phyloP scores from a whole-genome alignment of 768 basidiomycete species.

The Suillus fuscotomentosus region DNA sequence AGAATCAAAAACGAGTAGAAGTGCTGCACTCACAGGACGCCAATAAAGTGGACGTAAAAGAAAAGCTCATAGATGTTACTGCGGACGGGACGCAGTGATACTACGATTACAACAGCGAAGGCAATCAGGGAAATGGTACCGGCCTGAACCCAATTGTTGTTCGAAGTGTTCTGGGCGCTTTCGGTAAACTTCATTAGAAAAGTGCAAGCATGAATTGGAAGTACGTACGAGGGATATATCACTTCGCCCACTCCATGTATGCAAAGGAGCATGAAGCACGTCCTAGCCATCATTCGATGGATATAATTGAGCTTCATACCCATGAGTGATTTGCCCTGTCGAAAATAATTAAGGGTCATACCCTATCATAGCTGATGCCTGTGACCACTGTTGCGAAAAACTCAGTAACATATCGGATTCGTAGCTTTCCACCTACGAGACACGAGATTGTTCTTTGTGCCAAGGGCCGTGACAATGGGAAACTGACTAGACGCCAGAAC shows the following conservation, averaged over 20 bases:
- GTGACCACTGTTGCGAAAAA: constrained; percentile 22
- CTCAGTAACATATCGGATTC: neutral
- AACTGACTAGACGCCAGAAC: constrained; percentile 36
- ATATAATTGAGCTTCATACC: constrained; percentile 34
- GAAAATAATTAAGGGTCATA: neutral
- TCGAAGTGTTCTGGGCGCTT: neutral
- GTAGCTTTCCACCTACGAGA: constrained; percentile 27
- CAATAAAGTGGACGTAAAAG: constrained; percentile 44
- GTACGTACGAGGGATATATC: constrained; percentile 6
- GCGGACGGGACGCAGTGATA: constrained; percentile 50
- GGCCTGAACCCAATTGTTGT: constrained; percentile 20
- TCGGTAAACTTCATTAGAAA: neutral
- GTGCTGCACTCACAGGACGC: constrained; percentile 36
- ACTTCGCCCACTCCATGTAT: constrained; percentile 38
- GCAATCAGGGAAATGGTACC: constrained; percentile 38
- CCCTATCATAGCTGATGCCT: constrained; percentile 28
- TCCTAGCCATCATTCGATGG: constrained; percentile 51
- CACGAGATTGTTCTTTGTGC: constrained; percentile 50
- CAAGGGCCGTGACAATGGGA: constrained; percentile 43
- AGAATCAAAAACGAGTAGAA: fast-evolving
- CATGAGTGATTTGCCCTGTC: neutral
- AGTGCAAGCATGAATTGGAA: neutral
- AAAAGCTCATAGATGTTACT: constrained; percentile 50
- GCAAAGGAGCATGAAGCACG: constrained; percentile 45
- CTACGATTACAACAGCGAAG: constrained; percentile 40